phyloP scores from a whole-genome alignment of 495 filamentous ascomycete species.

The Podospora bellae-mahoneyi region DNA sequence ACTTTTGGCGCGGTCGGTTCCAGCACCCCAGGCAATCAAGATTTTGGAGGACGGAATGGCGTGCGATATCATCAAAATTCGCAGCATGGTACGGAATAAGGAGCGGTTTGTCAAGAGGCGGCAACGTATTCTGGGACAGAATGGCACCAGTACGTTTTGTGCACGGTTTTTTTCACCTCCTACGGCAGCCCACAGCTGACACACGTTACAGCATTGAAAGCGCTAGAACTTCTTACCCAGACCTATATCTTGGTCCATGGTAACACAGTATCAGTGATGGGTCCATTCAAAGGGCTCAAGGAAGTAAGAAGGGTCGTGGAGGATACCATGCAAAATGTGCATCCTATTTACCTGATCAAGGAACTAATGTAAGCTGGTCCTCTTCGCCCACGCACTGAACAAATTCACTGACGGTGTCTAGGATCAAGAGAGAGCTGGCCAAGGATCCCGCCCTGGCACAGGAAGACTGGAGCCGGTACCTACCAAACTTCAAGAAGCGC shows the following conservation, averaged over 20 bases:
- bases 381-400: background rate
- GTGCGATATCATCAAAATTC: constrained; percentile 91
- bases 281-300: constrained; percentile 86
- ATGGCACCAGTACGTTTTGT: constrained; percentile 32
- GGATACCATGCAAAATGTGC: constrained; percentile 96
- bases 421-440: constrained; percentile 95
- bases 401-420: constrained; percentile 19
- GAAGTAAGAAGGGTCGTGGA: constrained; percentile 86
- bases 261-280: constrained; percentile 92
- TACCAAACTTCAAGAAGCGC: constrained; percentile 97
- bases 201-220: constrained; percentile 57
- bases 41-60: constrained; percentile 89
- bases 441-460: constrained; percentile 85
- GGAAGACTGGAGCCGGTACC: constrained; percentile 93
- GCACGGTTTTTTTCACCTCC: background rate
- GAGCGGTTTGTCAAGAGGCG: constrained; percentile 95
- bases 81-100: constrained; percentile 84
- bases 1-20: constrained; percentile 85
- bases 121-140: constrained; percentile 77
- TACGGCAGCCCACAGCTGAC: constrained; percentile 11
- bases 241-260: constrained; percentile 96
- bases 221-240: constrained; percentile 88
- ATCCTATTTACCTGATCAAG: constrained; percentile 71
- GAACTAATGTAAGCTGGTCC: constrained; percentile 65
- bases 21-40: constrained; percentile 87